Evolutionary conservation across 495 filamentous ascomycete genomes (phyloP).

Genomic region (Cladorrhinum samala): DNA sequence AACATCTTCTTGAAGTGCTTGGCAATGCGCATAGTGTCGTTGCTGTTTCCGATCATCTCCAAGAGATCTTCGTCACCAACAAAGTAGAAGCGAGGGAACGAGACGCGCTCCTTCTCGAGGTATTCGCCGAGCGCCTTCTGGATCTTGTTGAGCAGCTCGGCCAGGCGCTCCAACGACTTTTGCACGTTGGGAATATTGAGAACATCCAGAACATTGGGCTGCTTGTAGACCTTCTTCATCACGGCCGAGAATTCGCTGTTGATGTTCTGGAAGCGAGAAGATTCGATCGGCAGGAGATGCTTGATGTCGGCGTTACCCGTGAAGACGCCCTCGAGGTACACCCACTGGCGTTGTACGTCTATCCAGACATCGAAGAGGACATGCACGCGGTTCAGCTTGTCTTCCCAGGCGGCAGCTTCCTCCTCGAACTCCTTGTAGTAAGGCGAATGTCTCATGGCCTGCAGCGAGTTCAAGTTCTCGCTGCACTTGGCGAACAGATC

Average conservation of each 20-base stretch:
- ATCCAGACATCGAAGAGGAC: conserved; percentile 99
- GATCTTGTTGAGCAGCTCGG: conserved; percentile 95
- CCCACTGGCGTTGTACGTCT: conserved; percentile 98
- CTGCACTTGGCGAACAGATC: conserved; percentile 98
- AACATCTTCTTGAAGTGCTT: conserved; percentile 99
- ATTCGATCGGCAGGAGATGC: conserved; percentile 92
- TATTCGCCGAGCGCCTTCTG: conserved; percentile 99
- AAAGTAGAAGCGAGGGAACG: conserved; percentile 98
- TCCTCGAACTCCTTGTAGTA: conserved; percentile 99
- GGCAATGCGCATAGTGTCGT: conserved; percentile 88
- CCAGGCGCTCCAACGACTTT: conserved; percentile 88
- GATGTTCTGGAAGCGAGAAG: conserved; percentile 95
- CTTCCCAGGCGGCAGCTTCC: conserved; percentile 93
- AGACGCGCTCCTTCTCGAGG: conserved; percentile 90
- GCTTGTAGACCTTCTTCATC: conserved; percentile 97
- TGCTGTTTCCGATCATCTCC: conserved; percentile 99
- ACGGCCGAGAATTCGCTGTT: conserved; percentile 96
- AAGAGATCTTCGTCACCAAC: conserved; percentile 97
- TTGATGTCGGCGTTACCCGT: conserved; percentile 98
- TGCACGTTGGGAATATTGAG: conserved; percentile 92
- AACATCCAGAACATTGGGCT: conserved; percentile 89
- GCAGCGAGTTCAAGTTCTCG: conserved; percentile 92
- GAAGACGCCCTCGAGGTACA: conserved; percentile 97
- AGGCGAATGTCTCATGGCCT: conserved; percentile 97
- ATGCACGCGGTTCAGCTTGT: conserved; percentile 94